Evolutionary conservation across 371 early-diverging fungal genomes (phyloP), one percentile per base, ranked within the genome.

Genomic region (Encephalitozoon hellem): DNA sequence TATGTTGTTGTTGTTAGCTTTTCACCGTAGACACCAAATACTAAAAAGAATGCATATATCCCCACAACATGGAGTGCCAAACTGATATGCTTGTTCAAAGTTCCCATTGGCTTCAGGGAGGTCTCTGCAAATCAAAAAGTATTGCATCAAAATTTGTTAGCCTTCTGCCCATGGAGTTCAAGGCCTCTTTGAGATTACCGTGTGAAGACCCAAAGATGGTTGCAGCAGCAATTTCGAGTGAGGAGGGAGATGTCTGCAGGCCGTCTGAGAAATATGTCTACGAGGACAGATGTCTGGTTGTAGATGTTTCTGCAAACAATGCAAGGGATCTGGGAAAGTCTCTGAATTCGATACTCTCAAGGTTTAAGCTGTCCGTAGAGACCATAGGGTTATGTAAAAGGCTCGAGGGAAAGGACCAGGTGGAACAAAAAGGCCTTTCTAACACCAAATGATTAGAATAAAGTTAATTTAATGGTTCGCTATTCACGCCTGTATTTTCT

Each of bases 1-100:
- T 70, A 64, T 42, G 32, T 32, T 34, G 18, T 18, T 25, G 69
- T 63, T n/a, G 64, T 21, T 52, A 76, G 30, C 45, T 70, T 76
- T 23, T 76, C 77, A 11, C 64, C 55, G 28, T 54, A 70, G 43
- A 69, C 21, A 23, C 64, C 55, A 26, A 59, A 47, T 6, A 67
- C 21, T 43, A 49, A 6, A 47, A 69, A 76, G 21, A 76, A 45
- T 32, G 43, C 52, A 55, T 76, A 68, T 45, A 76, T 76, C 9
- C 45, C 76, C 11, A 39, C 28, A 6, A 32, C 28, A 26, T 59
- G 69, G 0, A 68, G 59, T 23, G 59, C 47, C 28, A 67, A 12
- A 38, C 43, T 67, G 38, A 18, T 9, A 9, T 59, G 30, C 53
- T 66, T 52, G 28, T 52, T 28, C 34, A 59, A 18, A 34, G 59